These are phyloP conservation scores for Viola odorata DNA, from an alignment of 345 rosid genomes.

Conservation along the genomic window DNA sequence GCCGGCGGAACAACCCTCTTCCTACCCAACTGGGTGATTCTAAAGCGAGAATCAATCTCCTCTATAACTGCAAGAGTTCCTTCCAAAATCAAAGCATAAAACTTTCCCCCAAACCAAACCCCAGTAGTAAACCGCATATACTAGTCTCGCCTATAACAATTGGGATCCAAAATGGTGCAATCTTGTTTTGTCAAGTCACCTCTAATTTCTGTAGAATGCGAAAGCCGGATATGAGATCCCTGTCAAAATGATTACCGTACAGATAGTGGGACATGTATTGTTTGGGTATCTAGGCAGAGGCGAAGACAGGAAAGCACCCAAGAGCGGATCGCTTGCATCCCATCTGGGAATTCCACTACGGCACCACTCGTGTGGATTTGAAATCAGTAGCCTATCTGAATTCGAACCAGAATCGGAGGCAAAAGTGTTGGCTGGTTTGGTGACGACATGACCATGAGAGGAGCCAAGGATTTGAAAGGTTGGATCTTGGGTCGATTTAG, in stretches of 20 bases:
- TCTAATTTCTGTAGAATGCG: background rate
- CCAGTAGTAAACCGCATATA: constrained; percentile 24
- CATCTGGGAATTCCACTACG: too few species aligned
- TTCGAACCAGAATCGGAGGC: too few species aligned
- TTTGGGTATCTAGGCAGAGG: background rate
- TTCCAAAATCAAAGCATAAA: constrained; percentile 29
- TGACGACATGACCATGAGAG: constrained; percentile 1
- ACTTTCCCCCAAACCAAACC: constrained; percentile 20
- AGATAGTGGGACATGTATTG: background rate
- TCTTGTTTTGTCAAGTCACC: constrained; percentile 19
- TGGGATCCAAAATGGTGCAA: constrained; percentile 17
- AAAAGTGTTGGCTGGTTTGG: background rate
- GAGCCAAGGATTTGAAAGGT: constrained; percentile 11
- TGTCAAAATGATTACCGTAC: constrained; percentile 25
- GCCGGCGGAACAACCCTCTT: too few species aligned
- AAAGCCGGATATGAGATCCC: constrained; percentile 23
- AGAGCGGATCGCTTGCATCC: constrained; percentile 16
- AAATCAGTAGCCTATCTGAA: too few species aligned
- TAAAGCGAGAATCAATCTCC: too few species aligned
- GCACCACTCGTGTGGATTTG: too few species aligned
- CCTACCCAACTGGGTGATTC: too few species aligned
- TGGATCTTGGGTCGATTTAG: background rate
- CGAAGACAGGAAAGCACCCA: constrained; percentile 17
- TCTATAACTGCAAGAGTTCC: constrained; percentile 24
- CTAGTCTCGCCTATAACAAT: background rate